Evolutionary conservation across 768 basidiomycete species (phyloP).

Genomic region (Nidularia sp.): DNA sequence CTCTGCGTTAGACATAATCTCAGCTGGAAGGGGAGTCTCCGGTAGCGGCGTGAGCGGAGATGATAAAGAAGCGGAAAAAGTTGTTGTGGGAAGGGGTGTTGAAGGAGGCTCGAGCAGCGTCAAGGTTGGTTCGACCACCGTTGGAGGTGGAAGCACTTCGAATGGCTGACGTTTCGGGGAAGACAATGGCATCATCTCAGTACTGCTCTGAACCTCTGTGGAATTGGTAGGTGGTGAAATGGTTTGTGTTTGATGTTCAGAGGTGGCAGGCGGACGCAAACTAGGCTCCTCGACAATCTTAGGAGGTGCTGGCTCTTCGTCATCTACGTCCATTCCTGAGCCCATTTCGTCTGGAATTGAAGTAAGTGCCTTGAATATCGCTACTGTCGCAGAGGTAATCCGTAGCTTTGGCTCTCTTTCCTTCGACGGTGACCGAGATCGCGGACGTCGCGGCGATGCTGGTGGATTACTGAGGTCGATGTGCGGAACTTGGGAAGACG

Average conservation of each 20-base stretch:
- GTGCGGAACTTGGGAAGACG: constrained; percentile 21
- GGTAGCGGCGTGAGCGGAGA: constrained; percentile 49
- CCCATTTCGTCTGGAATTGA: constrained; percentile 15
- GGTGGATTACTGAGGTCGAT: constrained; percentile 42
- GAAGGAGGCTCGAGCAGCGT: background rate
- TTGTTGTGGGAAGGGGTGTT: no score
- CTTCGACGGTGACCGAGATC: constrained; percentile 42
- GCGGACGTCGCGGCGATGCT: constrained; percentile 31
- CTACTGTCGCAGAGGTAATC: constrained; percentile 15
- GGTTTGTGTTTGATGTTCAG: background rate
- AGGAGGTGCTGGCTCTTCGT: constrained; percentile 5
- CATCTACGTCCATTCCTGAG: constrained; percentile 17
- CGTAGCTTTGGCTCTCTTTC: constrained; percentile 27
- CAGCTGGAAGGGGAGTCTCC: constrained; percentile 34
- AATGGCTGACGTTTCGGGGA: background rate
- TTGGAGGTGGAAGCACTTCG: background rate
- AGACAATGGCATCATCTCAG: no score
- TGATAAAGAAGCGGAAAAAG: constrained; percentile 1
- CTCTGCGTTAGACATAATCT: constrained; percentile 6
- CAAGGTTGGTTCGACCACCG: background rate
- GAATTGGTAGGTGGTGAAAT: background rate
- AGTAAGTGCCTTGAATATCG: constrained; percentile 6
- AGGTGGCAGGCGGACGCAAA: background rate
- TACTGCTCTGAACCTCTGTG: no score
- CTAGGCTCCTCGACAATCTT: background rate